A percentile compares a stretch with the other conserved stretches of the same genome.
phyloP scores from a whole-genome alignment of 176 grass and related monocot genomes.

The Oryza meridionalis region DNA sequence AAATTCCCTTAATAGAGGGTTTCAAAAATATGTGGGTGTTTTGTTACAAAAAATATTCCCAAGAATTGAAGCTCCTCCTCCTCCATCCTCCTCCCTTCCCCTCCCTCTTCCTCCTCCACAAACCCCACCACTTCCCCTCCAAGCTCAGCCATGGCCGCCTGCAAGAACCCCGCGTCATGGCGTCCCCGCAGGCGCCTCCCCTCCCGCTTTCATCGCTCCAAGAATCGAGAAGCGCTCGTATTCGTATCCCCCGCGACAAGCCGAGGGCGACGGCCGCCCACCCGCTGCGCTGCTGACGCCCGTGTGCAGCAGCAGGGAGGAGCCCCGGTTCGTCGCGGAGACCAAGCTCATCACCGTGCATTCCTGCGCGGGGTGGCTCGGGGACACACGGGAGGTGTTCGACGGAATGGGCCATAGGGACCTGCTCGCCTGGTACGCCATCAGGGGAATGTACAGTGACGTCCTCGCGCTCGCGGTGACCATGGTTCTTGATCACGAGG shows the following conservation, averaged over 20 bases:
- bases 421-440: slow-evolving; percentile 61
- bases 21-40: too few relatives aligned
- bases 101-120: slow-evolving; percentile 7
- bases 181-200: slow-evolving; percentile 47
- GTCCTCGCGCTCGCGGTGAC: slow-evolving; percentile 39
- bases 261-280: too few relatives aligned
- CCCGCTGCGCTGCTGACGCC: neutral
- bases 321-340: slow-evolving; percentile 48
- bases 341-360: slow-evolving; percentile 63
- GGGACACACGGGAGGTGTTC: slow-evolving; percentile 56
- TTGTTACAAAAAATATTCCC: too few relatives aligned
- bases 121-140: slow-evolving; percentile 15
- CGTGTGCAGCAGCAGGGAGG: neutral
- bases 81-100: slow-evolving; percentile 34
- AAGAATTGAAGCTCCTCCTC: slow-evolving; percentile 17
- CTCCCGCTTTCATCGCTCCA: slow-evolving; percentile 22
- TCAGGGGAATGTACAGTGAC: slow-evolving; percentile 53
- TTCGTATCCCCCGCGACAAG: neutral
- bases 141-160: slow-evolving; percentile 35
- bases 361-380: slow-evolving; percentile 48
- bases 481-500: slow-evolving; percentile 70
- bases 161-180: slow-evolving; percentile 47
- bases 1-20: too few relatives aligned
- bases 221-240: neutral
- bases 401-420: slow-evolving; percentile 59